phyloP scores from a whole-genome alignment of 371 early-diverging fungal species.

The Amoeboradix gromovi region DNA sequence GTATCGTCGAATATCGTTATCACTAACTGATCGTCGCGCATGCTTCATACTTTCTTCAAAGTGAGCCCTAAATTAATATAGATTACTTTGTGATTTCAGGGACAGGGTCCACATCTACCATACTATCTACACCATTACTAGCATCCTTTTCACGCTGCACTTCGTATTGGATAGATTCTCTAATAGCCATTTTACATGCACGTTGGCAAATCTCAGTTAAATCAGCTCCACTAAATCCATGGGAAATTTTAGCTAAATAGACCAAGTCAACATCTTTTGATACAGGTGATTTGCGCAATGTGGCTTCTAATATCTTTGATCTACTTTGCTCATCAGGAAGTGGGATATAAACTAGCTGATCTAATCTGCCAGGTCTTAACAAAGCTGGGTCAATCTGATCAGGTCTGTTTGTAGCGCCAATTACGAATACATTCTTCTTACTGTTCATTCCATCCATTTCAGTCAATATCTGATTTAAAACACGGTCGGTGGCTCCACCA shows the following conservation, averaged over 20 bases:
- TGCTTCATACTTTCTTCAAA: conserved; percentile 94
- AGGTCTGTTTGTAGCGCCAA: conserved; percentile 96
- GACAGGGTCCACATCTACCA: conserved; percentile 38
- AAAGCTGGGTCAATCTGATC: conserved; percentile 87
- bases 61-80: conserved; percentile 27
- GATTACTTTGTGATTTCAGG: conserved; percentile 52
- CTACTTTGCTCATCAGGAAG: conserved; percentile 59
- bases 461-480: conserved; percentile 95
- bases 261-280: conserved; percentile 50
- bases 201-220: conserved; percentile 98
- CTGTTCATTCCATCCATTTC: conserved; percentile 99
- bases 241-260: conserved; percentile 61
- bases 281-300: conserved; percentile 90
- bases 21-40: conserved; percentile 85
- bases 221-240: conserved; percentile 98
- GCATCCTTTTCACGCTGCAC: conserved; percentile 37
- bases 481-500: conserved; percentile 93
- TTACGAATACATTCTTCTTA: conserved; percentile 88
- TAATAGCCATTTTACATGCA: conserved; percentile 94
- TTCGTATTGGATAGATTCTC: conserved; percentile 88
- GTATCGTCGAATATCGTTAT: conserved; percentile 89
- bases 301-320: conserved; percentile 55
- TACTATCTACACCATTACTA: conserved; percentile 42
- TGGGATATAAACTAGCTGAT: conserved; percentile 24
- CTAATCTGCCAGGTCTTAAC: conserved; percentile 98